phyloP scores from a whole-genome alignment of 2,329 filamentous ascomycete genomes.

The Paraphaeosphaeria minitans region DNA sequence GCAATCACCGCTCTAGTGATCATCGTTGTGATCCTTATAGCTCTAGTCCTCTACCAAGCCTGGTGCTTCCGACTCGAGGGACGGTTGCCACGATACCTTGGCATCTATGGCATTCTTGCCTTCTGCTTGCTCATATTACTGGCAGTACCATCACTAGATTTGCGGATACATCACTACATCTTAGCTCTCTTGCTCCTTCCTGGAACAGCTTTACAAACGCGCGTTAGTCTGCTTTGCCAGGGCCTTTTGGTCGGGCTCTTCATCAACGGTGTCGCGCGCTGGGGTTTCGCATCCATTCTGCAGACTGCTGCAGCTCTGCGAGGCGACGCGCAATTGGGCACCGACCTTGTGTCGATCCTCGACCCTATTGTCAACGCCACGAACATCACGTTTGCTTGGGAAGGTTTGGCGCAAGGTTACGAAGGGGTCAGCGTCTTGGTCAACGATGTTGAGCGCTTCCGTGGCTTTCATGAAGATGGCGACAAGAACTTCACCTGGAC shows the following conservation, averaged over 20 bases:
- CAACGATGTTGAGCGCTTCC: constrained; percentile 82
- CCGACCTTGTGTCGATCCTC: constrained; percentile 58
- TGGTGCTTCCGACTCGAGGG: constrained; percentile 43
- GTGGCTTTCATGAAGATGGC: constrained; percentile 66
- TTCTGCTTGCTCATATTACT: constrained; percentile 79
- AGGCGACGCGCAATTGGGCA: constrained; percentile 58
- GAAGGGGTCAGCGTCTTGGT: constrained; percentile 83
- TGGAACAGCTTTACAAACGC: constrained; percentile 85
- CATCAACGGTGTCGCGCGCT: constrained; percentile 89
- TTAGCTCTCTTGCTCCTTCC: constrained; percentile 86
- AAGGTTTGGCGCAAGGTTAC: constrained; percentile 54
- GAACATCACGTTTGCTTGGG: constrained; percentile 54
- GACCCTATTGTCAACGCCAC: constrained; percentile 49
- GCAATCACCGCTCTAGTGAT: constrained; percentile 42
- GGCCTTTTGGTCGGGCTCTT: constrained; percentile 89
- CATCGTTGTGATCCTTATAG: constrained; percentile 36
- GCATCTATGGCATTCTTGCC: constrained; percentile 77
- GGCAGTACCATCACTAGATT: constrained; percentile 76
- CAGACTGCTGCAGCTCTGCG: constrained; percentile 77
- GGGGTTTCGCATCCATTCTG: constrained; percentile 88
- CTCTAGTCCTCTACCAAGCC: constrained; percentile 37
- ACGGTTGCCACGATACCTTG: constrained; percentile 72
- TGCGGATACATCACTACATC: constrained; percentile 94
- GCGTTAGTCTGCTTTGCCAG: constrained; percentile 85
- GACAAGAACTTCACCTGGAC: constrained; percentile 63